Evolutionary conservation across 805 yeast species (phyloP).

Genomic region (Wickerhamomyces strasburgensis): DNA sequence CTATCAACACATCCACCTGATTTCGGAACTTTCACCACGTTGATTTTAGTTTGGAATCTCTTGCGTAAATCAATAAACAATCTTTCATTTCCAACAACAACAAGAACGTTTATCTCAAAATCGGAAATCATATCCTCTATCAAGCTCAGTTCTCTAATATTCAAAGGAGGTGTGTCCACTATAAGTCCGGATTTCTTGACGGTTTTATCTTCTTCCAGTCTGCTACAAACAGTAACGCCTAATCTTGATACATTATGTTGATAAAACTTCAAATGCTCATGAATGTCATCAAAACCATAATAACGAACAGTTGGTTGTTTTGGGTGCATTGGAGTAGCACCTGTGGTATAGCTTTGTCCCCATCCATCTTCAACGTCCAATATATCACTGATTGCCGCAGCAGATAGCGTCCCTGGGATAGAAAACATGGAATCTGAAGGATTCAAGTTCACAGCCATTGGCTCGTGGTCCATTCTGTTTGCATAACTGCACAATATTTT

Average conservation of each 20-base stretch:
- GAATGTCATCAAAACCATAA: conserved; percentile 62
- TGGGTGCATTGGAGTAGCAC: conserved; percentile 72
- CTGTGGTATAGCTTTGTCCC: conserved; percentile 75
- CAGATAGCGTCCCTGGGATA: conserved; percentile 80
- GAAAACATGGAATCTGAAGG: conserved; percentile 68
- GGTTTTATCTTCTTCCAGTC: conserved; percentile 46
- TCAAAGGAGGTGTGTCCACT: conserved; percentile 69
- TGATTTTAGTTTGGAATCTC: conserved; percentile 36
- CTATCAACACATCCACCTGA: conserved; percentile 75
- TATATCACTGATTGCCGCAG: conserved; percentile 76
- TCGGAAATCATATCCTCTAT: conserved; percentile 55
- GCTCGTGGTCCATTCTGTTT: conserved; percentile 59
- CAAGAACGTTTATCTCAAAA: conserved; percentile 53
- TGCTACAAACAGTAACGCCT: conserved; percentile 31
- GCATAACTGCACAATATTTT: conserved; percentile 75
- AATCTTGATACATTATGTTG: conserved; percentile 25
- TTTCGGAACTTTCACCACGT: conserved; percentile 53
- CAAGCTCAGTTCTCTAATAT: conserved; percentile 43
- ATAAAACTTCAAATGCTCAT: conserved; percentile 41
- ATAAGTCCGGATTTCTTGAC: conserved; percentile 51
- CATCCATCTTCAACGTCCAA: conserved; percentile 74
- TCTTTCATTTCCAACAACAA: conserved; percentile 75
- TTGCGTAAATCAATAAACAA: conserved; percentile 58
- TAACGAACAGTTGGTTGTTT: conserved; percentile 84
- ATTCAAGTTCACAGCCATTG: conserved; percentile 73